Percentiles rank a stretch among this genome's conserved stretches.
phyloP scores from a whole-genome alignment of 805 yeast species.

The Saccharomycopsis fibuligera region DNA sequence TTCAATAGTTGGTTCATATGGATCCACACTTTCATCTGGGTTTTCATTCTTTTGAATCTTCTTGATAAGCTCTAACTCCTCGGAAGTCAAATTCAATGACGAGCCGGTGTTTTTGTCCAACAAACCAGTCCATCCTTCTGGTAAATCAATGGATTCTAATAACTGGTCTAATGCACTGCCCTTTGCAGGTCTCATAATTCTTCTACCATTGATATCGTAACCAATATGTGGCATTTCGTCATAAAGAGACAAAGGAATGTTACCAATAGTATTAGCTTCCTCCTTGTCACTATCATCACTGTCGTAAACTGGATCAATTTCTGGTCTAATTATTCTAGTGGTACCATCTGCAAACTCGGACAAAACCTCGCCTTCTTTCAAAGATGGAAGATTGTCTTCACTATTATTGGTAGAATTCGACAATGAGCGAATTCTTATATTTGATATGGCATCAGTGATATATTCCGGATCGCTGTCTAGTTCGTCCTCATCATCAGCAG shows the following conservation, averaged over 20 bases:
- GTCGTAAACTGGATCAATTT: slow-evolving; percentile 91
- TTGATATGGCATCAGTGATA: slow-evolving; percentile 40
- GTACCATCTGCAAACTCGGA: slow-evolving; percentile 58
- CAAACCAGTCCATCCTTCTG: slow-evolving; percentile 98
- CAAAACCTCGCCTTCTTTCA: slow-evolving; percentile 19
- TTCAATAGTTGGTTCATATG: slow-evolving; percentile 90
- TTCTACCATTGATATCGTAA: slow-evolving; percentile 92
- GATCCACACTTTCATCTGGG: slow-evolving; percentile 73
- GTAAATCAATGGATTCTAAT: slow-evolving; percentile 85
- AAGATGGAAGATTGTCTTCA: slow-evolving; percentile 29
- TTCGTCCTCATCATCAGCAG: slow-evolving; percentile 38
- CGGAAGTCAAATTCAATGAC: slow-evolving; percentile 72
- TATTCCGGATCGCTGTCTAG: slow-evolving; percentile 43
- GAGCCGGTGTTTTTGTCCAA: slow-evolving; percentile 85
- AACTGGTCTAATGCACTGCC: slow-evolving; percentile 91
- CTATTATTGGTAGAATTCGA: slow-evolving; percentile 39
- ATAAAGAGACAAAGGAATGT: slow-evolving; percentile 86
- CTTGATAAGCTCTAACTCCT: slow-evolving; percentile 82
- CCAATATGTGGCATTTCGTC: slow-evolving; percentile 98
- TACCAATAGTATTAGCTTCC: slow-evolving; percentile 79
- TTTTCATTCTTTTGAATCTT: slow-evolving; percentile 81
- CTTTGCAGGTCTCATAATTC: slow-evolving; percentile 98
- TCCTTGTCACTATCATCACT: slow-evolving; percentile 83
- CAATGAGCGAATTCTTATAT: slow-evolving; percentile 45
- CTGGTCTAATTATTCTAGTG: slow-evolving; percentile 75